Evolutionary conservation across 495 filamentous ascomycete species (phyloP).

Genomic region (Penicillium pulvis): DNA sequence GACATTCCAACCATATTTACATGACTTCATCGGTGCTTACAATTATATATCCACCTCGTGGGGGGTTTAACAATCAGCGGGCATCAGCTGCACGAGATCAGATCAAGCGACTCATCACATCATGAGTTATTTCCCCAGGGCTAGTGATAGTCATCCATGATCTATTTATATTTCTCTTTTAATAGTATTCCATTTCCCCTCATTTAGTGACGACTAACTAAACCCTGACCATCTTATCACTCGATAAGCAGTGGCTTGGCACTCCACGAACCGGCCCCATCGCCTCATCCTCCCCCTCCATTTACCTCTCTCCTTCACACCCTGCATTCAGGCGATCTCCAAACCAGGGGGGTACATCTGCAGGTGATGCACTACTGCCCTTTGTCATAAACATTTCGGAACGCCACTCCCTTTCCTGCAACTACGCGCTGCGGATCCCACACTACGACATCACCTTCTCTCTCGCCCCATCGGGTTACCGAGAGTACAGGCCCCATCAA

Average conservation of each 20-base stretch:
- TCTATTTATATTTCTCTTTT: background rate
- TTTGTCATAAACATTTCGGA: background rate
- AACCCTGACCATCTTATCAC: conserved; percentile 26
- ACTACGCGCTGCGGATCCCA: conserved; percentile 14
- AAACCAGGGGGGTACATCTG: conserved; percentile 9
- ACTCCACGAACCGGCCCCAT: conserved; percentile 23
- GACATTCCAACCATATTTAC: background rate
- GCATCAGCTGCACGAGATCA: conserved; percentile 19
- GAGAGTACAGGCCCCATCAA: background rate
- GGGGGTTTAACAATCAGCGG: background rate
- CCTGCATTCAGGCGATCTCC: conserved; percentile 16
- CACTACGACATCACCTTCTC: conserved; percentile 6
- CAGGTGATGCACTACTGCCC: conserved; percentile 1
- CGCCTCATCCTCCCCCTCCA: conserved; percentile 31
- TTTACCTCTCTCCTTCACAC: conserved; percentile 22
- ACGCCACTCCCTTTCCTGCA: conserved; percentile 5
- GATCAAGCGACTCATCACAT: conserved; percentile 13
- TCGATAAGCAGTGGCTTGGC: conserved; percentile 28
- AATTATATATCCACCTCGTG: background rate
- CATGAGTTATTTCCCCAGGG: background rate
- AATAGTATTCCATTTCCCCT: background rate
- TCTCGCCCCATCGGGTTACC: conserved; percentile 5
- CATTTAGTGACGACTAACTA: background rate
- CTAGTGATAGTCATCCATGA: background rate
- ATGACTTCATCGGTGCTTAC: background rate